phyloP scores from a whole-genome alignment of 768 basidiomycete genomes.

The Butyriboletus loyo region DNA sequence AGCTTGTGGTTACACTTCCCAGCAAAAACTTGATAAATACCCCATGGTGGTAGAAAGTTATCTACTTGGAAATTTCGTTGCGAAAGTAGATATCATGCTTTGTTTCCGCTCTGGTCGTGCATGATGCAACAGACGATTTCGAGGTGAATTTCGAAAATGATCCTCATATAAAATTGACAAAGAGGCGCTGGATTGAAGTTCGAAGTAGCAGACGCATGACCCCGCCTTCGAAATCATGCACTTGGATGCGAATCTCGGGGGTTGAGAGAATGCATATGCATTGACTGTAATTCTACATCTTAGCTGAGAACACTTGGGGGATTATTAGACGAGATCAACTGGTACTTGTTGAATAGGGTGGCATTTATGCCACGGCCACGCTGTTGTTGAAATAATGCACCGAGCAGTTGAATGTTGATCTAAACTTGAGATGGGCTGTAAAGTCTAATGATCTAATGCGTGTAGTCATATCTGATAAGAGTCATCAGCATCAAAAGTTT shows the following conservation, averaged over 20 bases:
- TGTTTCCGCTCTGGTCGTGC: neutral
- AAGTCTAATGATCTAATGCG: constrained; percentile 32
- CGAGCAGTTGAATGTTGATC: constrained; percentile 11
- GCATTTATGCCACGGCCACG: constrained; percentile 3
- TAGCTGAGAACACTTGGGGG: neutral
- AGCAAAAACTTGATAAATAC: neutral
- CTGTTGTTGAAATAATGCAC: constrained; percentile 16
- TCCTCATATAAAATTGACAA: neutral
- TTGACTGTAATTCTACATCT: neutral
- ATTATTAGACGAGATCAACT: neutral
- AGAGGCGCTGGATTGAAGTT: neutral
- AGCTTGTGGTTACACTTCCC: neutral
- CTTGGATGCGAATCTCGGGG: neutral
- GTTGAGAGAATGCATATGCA: neutral
- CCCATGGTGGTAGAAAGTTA: neutral
- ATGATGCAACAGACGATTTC: neutral
- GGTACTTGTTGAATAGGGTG: constrained; percentile 6
- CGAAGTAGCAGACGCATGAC: neutral
- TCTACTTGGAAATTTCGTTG: neutral
- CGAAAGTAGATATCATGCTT: neutral
- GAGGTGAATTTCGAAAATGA: neutral
- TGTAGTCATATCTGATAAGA: constrained; percentile 48
- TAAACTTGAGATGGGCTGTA: neutral
- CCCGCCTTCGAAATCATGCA: neutral
- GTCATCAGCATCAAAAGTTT: constrained; percentile 2